A percentile compares a stretch with the other conserved stretches of the same genome.
These are phyloP conservation scores for Eimeria acervulina DNA, from an alignment of 169 alveolate genomes.

Conservation along the genomic window DNA sequence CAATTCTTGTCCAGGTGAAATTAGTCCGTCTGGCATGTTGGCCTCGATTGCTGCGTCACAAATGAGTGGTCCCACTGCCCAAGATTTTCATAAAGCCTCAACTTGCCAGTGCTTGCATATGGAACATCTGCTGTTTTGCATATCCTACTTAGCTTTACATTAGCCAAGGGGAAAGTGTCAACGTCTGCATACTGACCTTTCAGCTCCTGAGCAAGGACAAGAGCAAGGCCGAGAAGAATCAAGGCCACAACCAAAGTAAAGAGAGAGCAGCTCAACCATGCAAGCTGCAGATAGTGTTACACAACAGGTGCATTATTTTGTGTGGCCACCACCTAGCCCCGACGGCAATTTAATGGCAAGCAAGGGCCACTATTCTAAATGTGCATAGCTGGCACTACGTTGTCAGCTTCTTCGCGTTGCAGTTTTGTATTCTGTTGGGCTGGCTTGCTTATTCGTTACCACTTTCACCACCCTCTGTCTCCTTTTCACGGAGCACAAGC, in stretches of 20 bases:
- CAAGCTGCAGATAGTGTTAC: constrained; percentile 68
- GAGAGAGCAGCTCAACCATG: constrained; percentile 68
- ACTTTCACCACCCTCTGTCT: constrained; percentile 71
- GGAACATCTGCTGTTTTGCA: neutral
- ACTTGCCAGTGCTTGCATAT: neutral
- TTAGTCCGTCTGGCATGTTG: constrained; percentile 13
- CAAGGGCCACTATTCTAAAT: neutral
- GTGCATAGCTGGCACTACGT: neutral
- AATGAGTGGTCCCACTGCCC: neutral
- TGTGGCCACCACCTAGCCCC: neutral
- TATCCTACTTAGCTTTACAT: neutral
- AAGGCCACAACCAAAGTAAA: constrained; percentile 19
- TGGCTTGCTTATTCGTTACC: neutral
- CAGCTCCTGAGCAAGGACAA: constrained; percentile 18
- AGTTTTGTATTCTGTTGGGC: neutral
- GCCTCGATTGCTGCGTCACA: constrained; percentile 53
- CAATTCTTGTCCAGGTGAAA: neutral
- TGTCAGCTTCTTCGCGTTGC: neutral
- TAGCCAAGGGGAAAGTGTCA: neutral
- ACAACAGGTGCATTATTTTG: neutral
- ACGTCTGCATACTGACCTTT: neutral
- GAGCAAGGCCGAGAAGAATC: constrained; percentile 32
- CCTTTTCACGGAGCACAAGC: constrained; percentile 70
- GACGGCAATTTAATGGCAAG: neutral
- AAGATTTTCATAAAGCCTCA: neutral